These are phyloP conservation scores for Suillus paluster DNA, from an alignment of 768 basidiomycete genomes.

Conservation along the genomic window DNA sequence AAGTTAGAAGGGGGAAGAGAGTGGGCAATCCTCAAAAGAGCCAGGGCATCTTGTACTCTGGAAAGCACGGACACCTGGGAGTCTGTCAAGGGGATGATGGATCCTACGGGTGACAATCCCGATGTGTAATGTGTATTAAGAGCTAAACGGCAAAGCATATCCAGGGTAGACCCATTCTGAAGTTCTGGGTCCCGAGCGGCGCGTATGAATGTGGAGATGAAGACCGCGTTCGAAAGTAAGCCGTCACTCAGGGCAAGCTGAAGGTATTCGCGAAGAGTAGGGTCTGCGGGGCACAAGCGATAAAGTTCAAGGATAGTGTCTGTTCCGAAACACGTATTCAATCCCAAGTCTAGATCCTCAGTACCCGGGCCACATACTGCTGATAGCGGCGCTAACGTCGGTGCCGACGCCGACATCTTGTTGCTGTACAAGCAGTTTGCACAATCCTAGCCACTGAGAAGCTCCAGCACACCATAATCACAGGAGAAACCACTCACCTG, in stretches of 20 bases:
- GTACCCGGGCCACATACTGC: constrained; percentile 46
- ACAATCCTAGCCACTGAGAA: constrained; percentile 69
- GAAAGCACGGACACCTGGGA: constrained; percentile 53
- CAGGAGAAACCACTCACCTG: constrained; percentile 51
- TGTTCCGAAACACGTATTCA: constrained; percentile 30
- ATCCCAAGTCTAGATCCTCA: constrained; percentile 7
- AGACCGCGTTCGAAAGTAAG: constrained; percentile 59
- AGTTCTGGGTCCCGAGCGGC: constrained; percentile 68
- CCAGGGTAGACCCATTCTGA: constrained; percentile 67
- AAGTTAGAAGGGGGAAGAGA: constrained; percentile 53
- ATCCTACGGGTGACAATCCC: constrained; percentile 54
- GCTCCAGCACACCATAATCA: not conserved
- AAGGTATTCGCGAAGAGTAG: constrained; percentile 68
- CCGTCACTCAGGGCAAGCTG: constrained; percentile 59
- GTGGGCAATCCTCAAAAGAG: constrained; percentile 60
- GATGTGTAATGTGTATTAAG: constrained; percentile 68
- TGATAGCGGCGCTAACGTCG: constrained; percentile 58
- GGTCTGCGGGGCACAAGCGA: constrained; percentile 71
- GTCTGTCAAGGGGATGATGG: constrained; percentile 55
- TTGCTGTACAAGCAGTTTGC: constrained; percentile 63
- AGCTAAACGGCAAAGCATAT: constrained; percentile 68
- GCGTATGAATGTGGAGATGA: constrained; percentile 68
- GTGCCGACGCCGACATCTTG: constrained; percentile 34
- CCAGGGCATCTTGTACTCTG: constrained; percentile 64
- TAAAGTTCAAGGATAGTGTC: constrained; percentile 74